These are phyloP conservation scores for Ustilago cynodontis DNA, from an alignment of 1,284 basidiomycete species.

Conservation along the genomic window DNA sequence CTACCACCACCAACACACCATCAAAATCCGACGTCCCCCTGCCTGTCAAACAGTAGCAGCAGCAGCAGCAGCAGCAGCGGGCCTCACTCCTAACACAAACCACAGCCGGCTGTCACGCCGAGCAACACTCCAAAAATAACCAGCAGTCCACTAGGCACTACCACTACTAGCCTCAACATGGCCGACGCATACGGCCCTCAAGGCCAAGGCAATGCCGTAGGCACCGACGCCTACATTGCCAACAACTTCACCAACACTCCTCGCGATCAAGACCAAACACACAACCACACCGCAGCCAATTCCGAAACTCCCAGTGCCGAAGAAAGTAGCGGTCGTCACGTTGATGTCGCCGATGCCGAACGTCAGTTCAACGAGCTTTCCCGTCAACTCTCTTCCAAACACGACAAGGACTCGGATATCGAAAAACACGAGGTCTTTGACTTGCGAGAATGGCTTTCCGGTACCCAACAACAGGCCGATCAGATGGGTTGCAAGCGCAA, in stretches of 20 bases:
- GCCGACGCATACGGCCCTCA: conserved; percentile 22
- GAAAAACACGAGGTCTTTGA: conserved; percentile 43
- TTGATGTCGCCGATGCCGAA: conserved; percentile 43
- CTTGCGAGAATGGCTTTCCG: conserved; percentile 40
- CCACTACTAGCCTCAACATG: conserved; percentile 16
- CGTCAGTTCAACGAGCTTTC: conserved; percentile 38
- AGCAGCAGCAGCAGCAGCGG: neutral
- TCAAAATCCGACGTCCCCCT: no score
- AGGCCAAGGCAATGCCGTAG: conserved; percentile 21
- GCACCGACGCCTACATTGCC: conserved; percentile 41
- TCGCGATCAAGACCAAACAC: conserved; percentile 13
- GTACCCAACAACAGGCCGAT: conserved; percentile 35
- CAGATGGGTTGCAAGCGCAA: conserved; percentile 48
- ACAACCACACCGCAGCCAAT: conserved; percentile 19
- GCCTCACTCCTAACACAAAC: neutral
- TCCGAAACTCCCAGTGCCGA: conserved; percentile 27
- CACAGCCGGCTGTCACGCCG: neutral
- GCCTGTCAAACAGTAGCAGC: no score
- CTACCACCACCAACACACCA: neutral
- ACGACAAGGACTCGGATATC: conserved; percentile 28
- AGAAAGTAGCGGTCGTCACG: conserved; percentile 25
- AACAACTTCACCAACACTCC: conserved; percentile 15
- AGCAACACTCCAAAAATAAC: neutral
- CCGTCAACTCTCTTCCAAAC: conserved; percentile 35
- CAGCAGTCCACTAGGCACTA: neutral